Evolutionary conservation across 495 filamentous ascomycete species (phyloP), one percentile per base, ranked within the genome.

Genomic region (Monascus purpureus): DNA sequence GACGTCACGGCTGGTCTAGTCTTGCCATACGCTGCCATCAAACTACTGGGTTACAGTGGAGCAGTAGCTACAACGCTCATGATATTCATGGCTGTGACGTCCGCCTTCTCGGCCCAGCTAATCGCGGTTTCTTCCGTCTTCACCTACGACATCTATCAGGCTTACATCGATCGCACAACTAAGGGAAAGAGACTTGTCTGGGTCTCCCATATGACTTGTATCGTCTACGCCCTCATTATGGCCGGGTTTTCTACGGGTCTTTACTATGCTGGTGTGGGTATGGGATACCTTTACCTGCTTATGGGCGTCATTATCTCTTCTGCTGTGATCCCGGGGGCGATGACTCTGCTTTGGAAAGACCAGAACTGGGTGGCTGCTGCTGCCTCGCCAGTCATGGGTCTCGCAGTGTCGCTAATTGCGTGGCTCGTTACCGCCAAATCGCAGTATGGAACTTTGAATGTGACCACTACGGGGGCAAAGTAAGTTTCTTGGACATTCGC

Each of bases 31-130:
- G 88, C 85, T 2, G 79, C 88, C 1, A 81, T 93, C 31, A 82
- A 86, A n/a, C 53, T 96, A 3, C 68, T 94, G 14, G 88, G 88
- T 2, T 82, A 78, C 45, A 87, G 86, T 7, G 88, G 88, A 19
- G 88, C 88, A 2, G 77, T 75, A 15, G 82, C 73, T 16, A 84
- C 83, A 0, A 69, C 92, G 0, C 59, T 96, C 9, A 76, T 96
- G 35, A 73, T 95, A 32, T 95, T 96, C 65, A 93, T 95, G 82
- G 88, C 88, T 12, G 87, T 95, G 27, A 96, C 88, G 2, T 82
- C 75, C 8, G 87, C 88, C 8, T 82, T 77, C 31, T 93, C 86
- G 9, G 80, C 83, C 0, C 82, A 95, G 52, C 60, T 94, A 17
- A 93, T 96, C 37, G 87, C 88, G 23, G 87, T 94, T 27, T 87